Evolutionary conservation across 805 yeast genomes (phyloP).

Genomic region (Suhomyces sp.): DNA sequence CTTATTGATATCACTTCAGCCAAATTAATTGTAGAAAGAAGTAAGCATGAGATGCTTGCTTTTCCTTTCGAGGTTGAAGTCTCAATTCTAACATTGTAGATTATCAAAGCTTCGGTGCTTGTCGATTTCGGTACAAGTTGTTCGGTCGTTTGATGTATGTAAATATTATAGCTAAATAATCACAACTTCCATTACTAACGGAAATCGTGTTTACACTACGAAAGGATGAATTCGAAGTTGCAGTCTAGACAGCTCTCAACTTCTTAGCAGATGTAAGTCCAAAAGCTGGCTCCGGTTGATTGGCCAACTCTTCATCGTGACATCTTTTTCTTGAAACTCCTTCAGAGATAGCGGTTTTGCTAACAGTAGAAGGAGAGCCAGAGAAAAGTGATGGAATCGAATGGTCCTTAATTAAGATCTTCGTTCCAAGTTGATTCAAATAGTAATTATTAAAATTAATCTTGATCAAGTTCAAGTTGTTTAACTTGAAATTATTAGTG

Average conservation of each 20-base stretch:
- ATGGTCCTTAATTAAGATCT: conserved; percentile 22
- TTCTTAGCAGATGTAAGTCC: conserved; percentile 4
- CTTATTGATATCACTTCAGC: neutral
- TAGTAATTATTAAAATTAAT: conserved; percentile 30
- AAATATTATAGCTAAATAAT: too few species aligned
- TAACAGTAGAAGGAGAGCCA: conserved; percentile 1
- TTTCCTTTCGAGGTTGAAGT: too few species aligned
- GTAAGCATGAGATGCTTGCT: too few species aligned
- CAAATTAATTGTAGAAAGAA: too few species aligned
- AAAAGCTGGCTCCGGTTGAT: neutral
- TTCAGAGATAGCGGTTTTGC: too few species aligned
- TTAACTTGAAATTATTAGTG: conserved; percentile 18
- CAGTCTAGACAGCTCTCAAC: conserved; percentile 2
- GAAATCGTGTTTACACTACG: too few species aligned
- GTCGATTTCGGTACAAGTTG: too few species aligned
- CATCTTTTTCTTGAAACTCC: conserved; percentile 10
- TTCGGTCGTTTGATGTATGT: too few species aligned
- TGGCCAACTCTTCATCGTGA: conserved; percentile 7
- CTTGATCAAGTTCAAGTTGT: conserved; percentile 21
- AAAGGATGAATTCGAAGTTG: too few species aligned
- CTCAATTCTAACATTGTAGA: too few species aligned
- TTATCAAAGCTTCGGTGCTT: too few species aligned
- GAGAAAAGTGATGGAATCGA: conserved; percentile 9
- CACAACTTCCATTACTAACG: too few species aligned
- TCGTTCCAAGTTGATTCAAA: conserved; percentile 28